These are phyloP conservation scores for Colletotrichum agaves DNA, from an alignment of 2,329 filamentous ascomycete genomes.

Conservation along the genomic window DNA sequence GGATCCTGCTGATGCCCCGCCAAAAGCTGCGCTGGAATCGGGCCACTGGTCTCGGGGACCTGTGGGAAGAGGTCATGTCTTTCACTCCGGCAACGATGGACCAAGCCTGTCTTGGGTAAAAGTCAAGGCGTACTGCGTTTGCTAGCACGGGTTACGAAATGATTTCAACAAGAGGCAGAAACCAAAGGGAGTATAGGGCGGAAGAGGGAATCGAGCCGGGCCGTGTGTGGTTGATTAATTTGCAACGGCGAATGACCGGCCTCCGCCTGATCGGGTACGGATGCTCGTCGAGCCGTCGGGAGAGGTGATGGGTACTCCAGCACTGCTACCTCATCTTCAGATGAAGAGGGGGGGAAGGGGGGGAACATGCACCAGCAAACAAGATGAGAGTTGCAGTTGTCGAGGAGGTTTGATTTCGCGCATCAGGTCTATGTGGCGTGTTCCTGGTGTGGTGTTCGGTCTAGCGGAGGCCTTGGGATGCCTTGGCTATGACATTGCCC, in stretches of 20 bases:
- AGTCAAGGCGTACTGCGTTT: neutral
- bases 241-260: neutral
- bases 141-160: too few species aligned
- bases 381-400: neutral
- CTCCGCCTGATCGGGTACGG: constrained; percentile 8
- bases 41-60: too few species aligned
- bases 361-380: neutral
- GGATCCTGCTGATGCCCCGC: too few species aligned
- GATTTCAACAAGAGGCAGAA: neutral
- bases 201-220: neutral
- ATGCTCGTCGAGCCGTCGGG: constrained; percentile 14
- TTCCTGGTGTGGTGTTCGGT: neutral
- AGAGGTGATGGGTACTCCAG: neutral
- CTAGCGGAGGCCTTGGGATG: too few species aligned
- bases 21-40: too few species aligned
- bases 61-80: too few species aligned
- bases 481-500: too few species aligned
- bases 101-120: neutral
- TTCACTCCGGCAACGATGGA: too few species aligned
- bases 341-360: neutral
- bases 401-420: neutral
- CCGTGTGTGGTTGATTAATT: neutral
- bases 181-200: neutral
- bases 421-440: neutral
- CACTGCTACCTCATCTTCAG: neutral